A percentile compares a stretch with the other conserved stretches of the same genome.
Evolutionary conservation across 345 rosid genomes (phyloP).

Genomic region (Microcos paniculata): DNA sequence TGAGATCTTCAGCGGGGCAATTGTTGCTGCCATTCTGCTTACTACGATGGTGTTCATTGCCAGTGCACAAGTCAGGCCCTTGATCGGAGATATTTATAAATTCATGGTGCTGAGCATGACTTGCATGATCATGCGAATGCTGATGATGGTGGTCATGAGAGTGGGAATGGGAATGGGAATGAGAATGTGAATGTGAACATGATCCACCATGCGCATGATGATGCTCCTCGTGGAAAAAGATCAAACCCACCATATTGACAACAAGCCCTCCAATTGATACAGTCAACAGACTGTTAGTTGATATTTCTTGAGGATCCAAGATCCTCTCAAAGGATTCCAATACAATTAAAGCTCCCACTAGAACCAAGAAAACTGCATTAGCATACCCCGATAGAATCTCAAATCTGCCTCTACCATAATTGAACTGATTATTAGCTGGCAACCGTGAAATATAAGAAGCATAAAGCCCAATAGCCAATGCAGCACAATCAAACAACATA

Average conservation of each 20-base stretch:
- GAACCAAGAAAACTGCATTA: conserved; percentile 84
- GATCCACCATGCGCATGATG: conserved; percentile 98
- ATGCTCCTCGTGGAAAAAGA: conserved; percentile 98
- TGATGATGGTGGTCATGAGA: conserved; percentile 33
- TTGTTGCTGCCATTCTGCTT: neutral
- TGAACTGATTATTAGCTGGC: conserved; percentile 87
- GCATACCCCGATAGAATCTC: conserved; percentile 95
- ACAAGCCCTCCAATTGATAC: conserved; percentile 92
- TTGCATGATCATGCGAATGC: conserved; percentile 28
- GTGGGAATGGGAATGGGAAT: conserved; percentile 41
- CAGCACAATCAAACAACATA: conserved; percentile 99
- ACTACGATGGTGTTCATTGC: conserved; percentile 18
- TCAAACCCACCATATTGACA: conserved; percentile 81
- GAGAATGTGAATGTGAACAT: conserved; percentile 68
- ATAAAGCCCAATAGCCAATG: conserved; percentile 86
- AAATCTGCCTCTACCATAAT: conserved; percentile 94
- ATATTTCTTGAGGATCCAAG: conserved; percentile 95
- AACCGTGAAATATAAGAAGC: conserved; percentile 91
- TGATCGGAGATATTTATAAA: conserved; percentile 36
- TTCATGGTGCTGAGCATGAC: conserved; percentile 38
- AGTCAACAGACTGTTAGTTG: conserved; percentile 72
- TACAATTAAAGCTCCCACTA: conserved; percentile 87
- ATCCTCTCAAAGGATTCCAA: conserved; percentile 94
- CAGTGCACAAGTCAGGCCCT: conserved; percentile 32
- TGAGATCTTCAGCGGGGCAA: conserved; percentile 5